These are phyloP conservation scores for Stephanocyclus meneghinianus DNA, from an alignment of 352 stramenopile genomes.

Conservation along the genomic window DNA sequence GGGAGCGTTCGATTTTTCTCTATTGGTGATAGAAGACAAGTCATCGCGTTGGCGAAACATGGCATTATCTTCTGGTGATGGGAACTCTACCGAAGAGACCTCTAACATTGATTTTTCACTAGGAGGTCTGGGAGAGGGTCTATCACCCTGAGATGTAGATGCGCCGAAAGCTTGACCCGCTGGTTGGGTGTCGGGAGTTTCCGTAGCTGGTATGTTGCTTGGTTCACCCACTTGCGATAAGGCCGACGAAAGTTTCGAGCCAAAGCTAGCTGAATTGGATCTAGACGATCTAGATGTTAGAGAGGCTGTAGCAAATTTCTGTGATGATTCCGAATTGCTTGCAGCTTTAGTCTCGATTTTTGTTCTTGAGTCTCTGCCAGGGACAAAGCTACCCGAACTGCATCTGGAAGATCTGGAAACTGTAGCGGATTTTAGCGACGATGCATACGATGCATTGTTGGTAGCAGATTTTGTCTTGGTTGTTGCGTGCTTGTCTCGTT, in stretches of 20 bases:
- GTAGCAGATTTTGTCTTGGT: neutral
- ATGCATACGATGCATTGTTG: neutral
- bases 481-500: neutral
- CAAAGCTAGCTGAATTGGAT: slow-evolving; percentile 4
- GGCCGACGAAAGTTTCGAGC: neutral
- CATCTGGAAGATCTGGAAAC: slow-evolving; percentile 20
- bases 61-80: neutral
- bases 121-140: no score
- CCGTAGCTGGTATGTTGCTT: neutral
- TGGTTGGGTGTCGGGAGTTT: neutral
- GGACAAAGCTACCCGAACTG: slow-evolving; percentile 1
- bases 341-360: neutral
- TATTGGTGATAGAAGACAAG: neutral
- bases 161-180: neutral
- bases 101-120: no score
- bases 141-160: neutral
- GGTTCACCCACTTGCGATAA: neutral
- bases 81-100: no score
- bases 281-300: slow-evolving; percentile 25
- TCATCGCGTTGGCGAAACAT: neutral
- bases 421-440: slow-evolving; percentile 1
- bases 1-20: neutral
- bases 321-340: neutral
- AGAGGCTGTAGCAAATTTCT: neutral
- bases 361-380: neutral